These are phyloP conservation scores for Coemansia sp. DNA, from an alignment of 371 early-diverging fungal genomes.

Conservation along the genomic window DNA sequence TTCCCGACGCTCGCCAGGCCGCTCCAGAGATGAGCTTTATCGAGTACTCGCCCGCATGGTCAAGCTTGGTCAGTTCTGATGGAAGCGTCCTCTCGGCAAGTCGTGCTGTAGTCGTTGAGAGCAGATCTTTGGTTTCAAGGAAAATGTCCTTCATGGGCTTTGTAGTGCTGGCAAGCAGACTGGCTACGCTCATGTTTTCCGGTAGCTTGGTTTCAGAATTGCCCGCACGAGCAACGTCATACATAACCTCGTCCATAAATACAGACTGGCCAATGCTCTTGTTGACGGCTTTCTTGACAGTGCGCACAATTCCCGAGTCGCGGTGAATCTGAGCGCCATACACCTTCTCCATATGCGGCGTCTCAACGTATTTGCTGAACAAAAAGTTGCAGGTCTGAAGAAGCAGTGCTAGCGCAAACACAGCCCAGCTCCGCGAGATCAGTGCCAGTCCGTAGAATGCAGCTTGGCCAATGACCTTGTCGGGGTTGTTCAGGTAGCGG, in stretches of 20 bases:
- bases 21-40: conserved; percentile 32
- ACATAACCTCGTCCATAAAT: conserved; percentile 17
- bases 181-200: conserved; percentile 20
- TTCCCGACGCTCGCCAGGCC: conserved; percentile 18
- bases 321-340: conserved; percentile 77
- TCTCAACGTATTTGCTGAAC: conserved; percentile 80
- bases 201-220: neutral
- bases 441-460: conserved; percentile 88
- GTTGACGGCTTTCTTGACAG: conserved; percentile 50
- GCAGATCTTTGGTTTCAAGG: conserved; percentile 37
- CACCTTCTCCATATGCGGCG: conserved; percentile 77
- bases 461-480: conserved; percentile 84
- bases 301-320: conserved; percentile 70
- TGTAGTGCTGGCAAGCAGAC: conserved; percentile 42
- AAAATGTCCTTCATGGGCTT: conserved; percentile 43
- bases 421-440: conserved; percentile 71
- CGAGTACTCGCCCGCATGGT: conserved; percentile 26
- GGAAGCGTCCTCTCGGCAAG: conserved; percentile 46
- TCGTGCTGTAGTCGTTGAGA: conserved; percentile 43
- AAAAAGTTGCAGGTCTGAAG: conserved; percentile 75
- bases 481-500: conserved; percentile 85
- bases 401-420: conserved; percentile 77
- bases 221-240: neutral
- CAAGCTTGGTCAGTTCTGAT: conserved; percentile 36
- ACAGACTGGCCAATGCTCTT: conserved; percentile 44